Conservation (phyloP, 768 basidiomycete genomes). For the Amanita inopinata region DNA sequence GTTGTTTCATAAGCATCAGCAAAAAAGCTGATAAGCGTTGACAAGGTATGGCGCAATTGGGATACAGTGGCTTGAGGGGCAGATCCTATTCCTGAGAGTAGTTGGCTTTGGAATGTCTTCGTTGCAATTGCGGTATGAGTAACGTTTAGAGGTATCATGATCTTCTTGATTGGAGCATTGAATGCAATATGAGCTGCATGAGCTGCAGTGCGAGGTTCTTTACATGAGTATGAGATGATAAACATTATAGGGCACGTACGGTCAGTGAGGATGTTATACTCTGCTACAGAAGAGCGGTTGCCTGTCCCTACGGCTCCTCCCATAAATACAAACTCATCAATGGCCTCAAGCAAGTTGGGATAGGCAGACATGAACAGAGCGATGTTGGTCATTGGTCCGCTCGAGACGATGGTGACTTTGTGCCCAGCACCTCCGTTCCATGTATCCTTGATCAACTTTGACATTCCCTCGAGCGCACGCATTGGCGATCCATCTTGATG, state of each 20-base stretch:
- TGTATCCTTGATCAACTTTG: conserved; percentile 35
- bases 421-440: conserved; percentile 52
- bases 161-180: conserved; percentile 53
- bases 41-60: conserved; percentile 61
- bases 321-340: conserved; percentile 79
- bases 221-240: not conserved
- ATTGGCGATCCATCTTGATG: conserved; percentile 30
- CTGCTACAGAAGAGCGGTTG: conserved; percentile 71
- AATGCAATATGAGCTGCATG: conserved; percentile 80
- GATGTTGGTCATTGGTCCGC: conserved; percentile 81
- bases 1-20: conserved; percentile 60
- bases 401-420: conserved; percentile 63
- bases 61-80: conserved; percentile 23
- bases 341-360: conserved; percentile 38
- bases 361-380: conserved; percentile 55
- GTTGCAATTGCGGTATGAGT: conserved; percentile 81
- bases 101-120: conserved; percentile 33
- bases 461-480: conserved; percentile 65
- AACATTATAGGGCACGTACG: conserved; percentile 42
- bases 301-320: conserved; percentile 85
- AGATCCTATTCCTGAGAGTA: conserved; percentile 32
- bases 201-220: conserved; percentile 28
- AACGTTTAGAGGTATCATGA: conserved; percentile 82
- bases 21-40: conserved; percentile 68
- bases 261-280: conserved; percentile 78